Conservation (phyloP, 2,329 filamentous ascomycete genomes). For the Fusarium sp. region DNA sequence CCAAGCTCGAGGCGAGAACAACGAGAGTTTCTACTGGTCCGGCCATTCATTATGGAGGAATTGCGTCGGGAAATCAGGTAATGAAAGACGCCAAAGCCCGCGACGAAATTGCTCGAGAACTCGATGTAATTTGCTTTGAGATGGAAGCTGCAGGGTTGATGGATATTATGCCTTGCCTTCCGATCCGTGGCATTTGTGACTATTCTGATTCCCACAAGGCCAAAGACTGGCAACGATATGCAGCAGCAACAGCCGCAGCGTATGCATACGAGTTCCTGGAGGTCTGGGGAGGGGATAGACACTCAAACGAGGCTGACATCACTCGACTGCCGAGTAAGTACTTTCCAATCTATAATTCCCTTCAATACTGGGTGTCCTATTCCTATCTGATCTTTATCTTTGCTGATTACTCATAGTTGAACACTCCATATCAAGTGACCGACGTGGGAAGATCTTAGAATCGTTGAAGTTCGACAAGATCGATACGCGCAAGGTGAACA, state of each 20-base stretch:
- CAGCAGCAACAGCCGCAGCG: background rate
- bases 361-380: background rate
- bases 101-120: constrained; percentile 42
- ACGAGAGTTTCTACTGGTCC: fast-evolving
- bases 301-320: background rate
- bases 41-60: background rate
- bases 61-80: constrained; percentile 51
- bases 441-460: constrained; percentile 29
- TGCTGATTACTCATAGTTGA: background rate
- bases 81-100: constrained; percentile 50
- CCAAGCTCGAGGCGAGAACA: fast-evolving
- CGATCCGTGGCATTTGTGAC: constrained; percentile 55
- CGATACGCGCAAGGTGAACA: constrained; percentile 50
- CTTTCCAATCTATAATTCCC: background rate
- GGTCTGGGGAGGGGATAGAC: fast-evolving
- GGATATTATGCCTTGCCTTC: constrained; percentile 48
- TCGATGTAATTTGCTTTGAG: constrained; percentile 42
- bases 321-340: background rate
- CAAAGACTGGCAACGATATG: background rate
- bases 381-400: background rate
- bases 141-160: constrained; percentile 48
- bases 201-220: constrained; percentile 43
- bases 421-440: background rate
- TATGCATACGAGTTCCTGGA: constrained; percentile 6
- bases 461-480: constrained; percentile 53